These are phyloP conservation scores for Chlorella variabilis DNA, from an alignment of 163 green algal genomes.

Conservation along the genomic window DNA sequence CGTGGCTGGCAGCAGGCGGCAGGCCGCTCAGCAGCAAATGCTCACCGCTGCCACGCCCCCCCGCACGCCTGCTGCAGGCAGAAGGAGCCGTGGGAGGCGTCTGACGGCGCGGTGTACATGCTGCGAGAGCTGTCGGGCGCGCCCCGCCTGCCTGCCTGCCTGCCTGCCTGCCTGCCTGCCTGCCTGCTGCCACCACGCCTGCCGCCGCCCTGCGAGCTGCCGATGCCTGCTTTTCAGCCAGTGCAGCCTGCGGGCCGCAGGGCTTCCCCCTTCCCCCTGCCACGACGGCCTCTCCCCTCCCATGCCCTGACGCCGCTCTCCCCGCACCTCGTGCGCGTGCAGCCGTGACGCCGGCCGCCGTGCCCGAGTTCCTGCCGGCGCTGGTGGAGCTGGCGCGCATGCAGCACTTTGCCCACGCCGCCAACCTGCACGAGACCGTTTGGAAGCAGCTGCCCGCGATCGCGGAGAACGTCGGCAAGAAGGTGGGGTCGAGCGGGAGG, in stretches of 20 bases:
- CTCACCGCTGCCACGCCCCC: no score
- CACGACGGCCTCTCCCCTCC: no score
- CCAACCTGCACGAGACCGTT: constrained; percentile 71
- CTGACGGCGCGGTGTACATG: constrained; percentile 81
- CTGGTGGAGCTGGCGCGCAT: constrained; percentile 69
- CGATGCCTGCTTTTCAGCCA: no score
- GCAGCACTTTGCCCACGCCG: constrained; percentile 68
- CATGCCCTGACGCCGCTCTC: no score
- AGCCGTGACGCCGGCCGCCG: constrained; percentile 20
- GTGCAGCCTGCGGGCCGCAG: no score
- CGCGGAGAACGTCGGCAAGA: constrained; percentile 64
- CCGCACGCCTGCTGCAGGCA: no score
- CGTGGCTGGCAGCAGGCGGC: no score
- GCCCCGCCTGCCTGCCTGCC: not conserved
- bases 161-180: no score
- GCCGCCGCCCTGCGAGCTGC: no score
- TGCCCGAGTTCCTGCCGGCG: constrained; percentile 50
- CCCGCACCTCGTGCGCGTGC: not conserved
- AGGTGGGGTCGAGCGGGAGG: constrained; percentile 26
- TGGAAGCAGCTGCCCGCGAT: constrained; percentile 78
- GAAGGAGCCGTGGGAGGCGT: constrained; percentile 86
- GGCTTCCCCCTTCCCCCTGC: no score
- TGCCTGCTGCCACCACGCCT: no score
- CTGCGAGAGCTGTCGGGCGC: constrained; percentile 64
- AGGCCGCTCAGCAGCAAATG: no score